Conservation (phyloP, 2,329 filamentous ascomycete species). For the Fusarium camptoceras region DNA sequence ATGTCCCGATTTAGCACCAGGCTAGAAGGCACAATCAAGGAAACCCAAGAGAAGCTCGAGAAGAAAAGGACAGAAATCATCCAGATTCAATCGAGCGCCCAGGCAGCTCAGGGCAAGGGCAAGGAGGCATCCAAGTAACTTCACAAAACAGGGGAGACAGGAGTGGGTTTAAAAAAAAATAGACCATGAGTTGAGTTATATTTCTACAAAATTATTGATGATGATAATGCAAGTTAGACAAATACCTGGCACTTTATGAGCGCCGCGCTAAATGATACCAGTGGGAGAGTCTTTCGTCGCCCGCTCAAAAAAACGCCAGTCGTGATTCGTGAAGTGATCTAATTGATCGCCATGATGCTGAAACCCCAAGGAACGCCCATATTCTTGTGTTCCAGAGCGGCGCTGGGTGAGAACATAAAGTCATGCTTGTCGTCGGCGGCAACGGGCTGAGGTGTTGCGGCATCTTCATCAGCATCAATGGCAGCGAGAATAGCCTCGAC, state of each 20-base stretch:
- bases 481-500: conserved; percentile 42
- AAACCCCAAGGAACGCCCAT: conserved; percentile 45
- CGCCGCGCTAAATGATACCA: conserved; percentile 32
- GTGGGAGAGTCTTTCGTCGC: conserved; percentile 7
- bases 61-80: conserved; percentile 71
- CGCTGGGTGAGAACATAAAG: conserved; percentile 39
- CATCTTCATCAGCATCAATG: conserved; percentile 44
- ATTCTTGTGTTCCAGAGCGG: conserved; percentile 44
- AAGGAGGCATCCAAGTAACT: conserved; percentile 43
- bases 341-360: conserved; percentile 47
- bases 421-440: conserved; percentile 43
- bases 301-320: conserved; percentile 40
- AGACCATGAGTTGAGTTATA: conserved; percentile 49
- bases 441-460: conserved; percentile 40
- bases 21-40: conserved; percentile 65
- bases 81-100: conserved; percentile 63
- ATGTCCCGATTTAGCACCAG: conserved; percentile 47
- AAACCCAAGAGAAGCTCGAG: conserved; percentile 67
- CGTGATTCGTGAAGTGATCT: conserved; percentile 39
- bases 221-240: conserved; percentile 41
- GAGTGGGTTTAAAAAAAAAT: conserved; percentile 25
- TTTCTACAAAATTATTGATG: conserved; percentile 41
- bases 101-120: conserved; percentile 54
- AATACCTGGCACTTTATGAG: conserved; percentile 31
- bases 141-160: conserved; percentile 10